Base-by-base conservation (phyloP, 73 alveolate genomes). In the Blepharisma japonicum region DNA sequence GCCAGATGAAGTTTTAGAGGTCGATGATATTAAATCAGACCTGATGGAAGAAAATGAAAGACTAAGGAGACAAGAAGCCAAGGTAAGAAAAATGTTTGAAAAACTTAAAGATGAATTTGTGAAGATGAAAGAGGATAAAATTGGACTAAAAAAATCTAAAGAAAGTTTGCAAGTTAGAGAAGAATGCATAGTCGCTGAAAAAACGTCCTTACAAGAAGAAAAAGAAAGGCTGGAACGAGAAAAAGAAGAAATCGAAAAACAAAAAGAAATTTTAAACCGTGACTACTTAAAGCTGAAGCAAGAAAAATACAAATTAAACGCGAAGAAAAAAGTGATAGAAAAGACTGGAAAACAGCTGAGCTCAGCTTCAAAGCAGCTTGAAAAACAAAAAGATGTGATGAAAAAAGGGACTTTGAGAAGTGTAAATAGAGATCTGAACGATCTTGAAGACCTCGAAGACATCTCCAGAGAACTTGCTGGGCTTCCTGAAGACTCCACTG, bases 1-100 rank as follows among this genome's bases (percentile, higher is more conserved):
- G 14, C 74, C 74, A 14, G 74, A 61, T 61, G 74, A 61, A 25
- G 74, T 9, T 18, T 8, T 61, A 11, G 23, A 61, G 23, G 47
- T 61, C 23, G 74, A 61, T 14, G 47, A 61, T 4, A 14, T 20
- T 20, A 61, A 25, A 61, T 61, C 23, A 14, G 74, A 61, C 50
- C 47, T 61, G 0, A 61, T 61, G 14, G 74, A n/a, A 20, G 47
- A 61, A 25, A 25, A 61, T n/a, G 74, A 61, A 61, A 61, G 47
- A 61, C 48, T 61, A 2, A 61, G 23, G 5, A 25, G 18, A 20
- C 50, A 61, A 25, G 74, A 61, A 25, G 23, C 46, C 18, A 61
- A 61, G 14, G 47, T 61, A 14, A 61, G 47, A 25, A 25, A 8
- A 39, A 18, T 20, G 11, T 20, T 61, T 25, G 74, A 61, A 39